These are phyloP conservation scores for Porcisia deanei DNA, from an alignment of 208 protist species.

Conservation along the genomic window DNA sequence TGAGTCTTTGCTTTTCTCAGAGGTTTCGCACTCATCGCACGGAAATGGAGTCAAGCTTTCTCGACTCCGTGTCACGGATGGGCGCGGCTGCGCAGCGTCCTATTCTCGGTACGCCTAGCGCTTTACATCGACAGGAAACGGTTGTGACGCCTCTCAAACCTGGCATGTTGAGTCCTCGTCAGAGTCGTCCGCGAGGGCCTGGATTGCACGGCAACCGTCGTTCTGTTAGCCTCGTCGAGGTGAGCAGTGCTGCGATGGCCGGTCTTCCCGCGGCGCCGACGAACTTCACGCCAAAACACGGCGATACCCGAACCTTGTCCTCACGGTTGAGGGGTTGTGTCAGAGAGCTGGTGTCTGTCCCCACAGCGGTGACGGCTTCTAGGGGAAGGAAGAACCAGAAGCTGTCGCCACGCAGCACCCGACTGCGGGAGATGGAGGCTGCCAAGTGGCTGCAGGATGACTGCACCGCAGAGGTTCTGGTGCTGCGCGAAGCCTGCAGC, in stretches of 20 bases:
- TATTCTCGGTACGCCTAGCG: background rate
- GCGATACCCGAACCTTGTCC: background rate
- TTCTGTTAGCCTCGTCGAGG: background rate
- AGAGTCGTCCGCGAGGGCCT: background rate
- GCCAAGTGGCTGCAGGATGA: conserved; percentile 18
- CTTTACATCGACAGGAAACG: background rate
- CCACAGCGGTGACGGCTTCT: background rate
- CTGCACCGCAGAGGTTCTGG: conserved; percentile 12
- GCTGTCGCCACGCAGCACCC: background rate
- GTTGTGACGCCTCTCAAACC: background rate
- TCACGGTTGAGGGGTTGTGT: background rate
- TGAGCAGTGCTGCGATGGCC: background rate
- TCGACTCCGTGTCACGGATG: conserved; percentile 23
- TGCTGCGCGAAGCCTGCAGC: conserved; percentile 18
- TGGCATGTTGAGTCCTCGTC: background rate
- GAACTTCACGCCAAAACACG: background rate
- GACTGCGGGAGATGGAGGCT: conserved; percentile 6
- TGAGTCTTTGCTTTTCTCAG: conserved; percentile 46
- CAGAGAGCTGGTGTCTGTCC: background rate
- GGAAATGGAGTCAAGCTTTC: conserved; percentile 31
- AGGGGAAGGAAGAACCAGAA: conserved; percentile 1
- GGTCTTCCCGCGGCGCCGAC: conserved; percentile 3
- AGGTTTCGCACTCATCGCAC: conserved; percentile 43
- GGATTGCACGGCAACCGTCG: background rate
- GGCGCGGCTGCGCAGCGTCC: conserved; percentile 3